phyloP scores from a whole-genome alignment of 345 rosid genomes.

The Viola odorata region DNA sequence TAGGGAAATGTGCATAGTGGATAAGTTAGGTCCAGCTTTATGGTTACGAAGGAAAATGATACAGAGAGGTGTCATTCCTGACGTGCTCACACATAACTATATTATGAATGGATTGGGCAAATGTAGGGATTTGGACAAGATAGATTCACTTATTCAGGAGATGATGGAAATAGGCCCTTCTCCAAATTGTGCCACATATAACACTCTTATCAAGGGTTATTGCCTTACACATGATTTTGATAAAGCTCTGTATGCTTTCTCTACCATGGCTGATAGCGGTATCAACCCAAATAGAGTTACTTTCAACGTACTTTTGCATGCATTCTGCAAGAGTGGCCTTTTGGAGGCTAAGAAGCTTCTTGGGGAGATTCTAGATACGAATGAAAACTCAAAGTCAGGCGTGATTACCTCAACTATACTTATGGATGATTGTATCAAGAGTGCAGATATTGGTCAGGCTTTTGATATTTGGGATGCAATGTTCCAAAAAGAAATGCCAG shows the following conservation, averaged over 20 bases:
- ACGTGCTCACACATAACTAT: constrained; percentile 59
- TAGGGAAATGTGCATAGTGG: constrained; percentile 49
- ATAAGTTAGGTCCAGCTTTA: constrained; percentile 63
- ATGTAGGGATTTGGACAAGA: constrained; percentile 42
- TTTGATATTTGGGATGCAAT: constrained; percentile 44
- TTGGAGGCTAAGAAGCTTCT: constrained; percentile 44
- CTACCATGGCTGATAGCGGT: constrained; percentile 44
- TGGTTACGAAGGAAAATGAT: constrained; percentile 52
- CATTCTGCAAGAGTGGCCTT: constrained; percentile 56
- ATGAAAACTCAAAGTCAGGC: constrained; percentile 31
- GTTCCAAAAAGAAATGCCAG: constrained; percentile 19
- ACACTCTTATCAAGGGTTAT: constrained; percentile 51
- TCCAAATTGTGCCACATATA: constrained; percentile 61
- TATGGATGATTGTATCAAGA: constrained; percentile 66
- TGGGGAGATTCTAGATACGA: constrained; percentile 33
- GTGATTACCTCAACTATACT: constrained; percentile 54
- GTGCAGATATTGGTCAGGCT: constrained; percentile 44
- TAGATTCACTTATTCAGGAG: constrained; percentile 52
- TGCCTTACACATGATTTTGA: constrained; percentile 47
- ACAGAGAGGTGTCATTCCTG: constrained; percentile 44
- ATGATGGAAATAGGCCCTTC: constrained; percentile 62
- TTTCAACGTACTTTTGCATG: constrained; percentile 54
- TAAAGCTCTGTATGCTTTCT: constrained; percentile 46
- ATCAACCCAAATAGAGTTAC: constrained; percentile 57
- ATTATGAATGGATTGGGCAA: constrained; percentile 58